Base-by-base conservation (phyloP, 1,139 yeast species). In the Candida buenavistaensis region DNA sequence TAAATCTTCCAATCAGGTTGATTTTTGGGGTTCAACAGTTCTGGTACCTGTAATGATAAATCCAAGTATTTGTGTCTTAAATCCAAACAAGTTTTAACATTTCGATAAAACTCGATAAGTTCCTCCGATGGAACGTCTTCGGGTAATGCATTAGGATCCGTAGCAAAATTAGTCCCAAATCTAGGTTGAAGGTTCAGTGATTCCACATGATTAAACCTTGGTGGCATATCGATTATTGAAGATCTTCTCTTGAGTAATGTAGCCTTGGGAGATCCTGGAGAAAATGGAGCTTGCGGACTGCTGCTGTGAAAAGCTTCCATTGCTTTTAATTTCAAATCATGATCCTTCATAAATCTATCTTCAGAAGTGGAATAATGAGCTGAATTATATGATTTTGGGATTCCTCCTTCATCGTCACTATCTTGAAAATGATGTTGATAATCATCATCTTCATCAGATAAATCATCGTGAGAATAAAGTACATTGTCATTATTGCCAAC, bases 11-110 rank as follows among this genome's bases (percentile, higher is more conserved):
- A 94, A 28, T 59, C 63, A 17, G 64, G 68, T 19, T 45, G 49
- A 57, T 92, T 90, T 55, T 89, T 89, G 2, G 98, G 98, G 57
- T 94, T 92, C 45, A 78, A 82, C 30, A 62, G 57, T 32, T 83
- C 87, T 32, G 79, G 67, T 1, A 42, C 35, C 62, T 94, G 99
- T 35, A 78, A 50, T 0, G 97, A 88, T 5, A 76, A 50, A 1
- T 62, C 54, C 59, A 86, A 83, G 55, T 90, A 94, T 55, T 82
- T 84, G 49, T 78, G 81, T 55, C 99, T 80, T 40, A 86, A 56
- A 14, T 77, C 81, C 43, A 92, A 72, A 53, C 97, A 86, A 25
- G 71, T 66, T 43, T 79, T 77, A 21, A 94, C 86, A 42, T 84
- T 80, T 17, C 72, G 57, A 55, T 83, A 92, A 50, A 92, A 73